Conservation (phyloP, 2,329 filamentous ascomycete genomes). For the Trichoderma cornu-damae region DNA sequence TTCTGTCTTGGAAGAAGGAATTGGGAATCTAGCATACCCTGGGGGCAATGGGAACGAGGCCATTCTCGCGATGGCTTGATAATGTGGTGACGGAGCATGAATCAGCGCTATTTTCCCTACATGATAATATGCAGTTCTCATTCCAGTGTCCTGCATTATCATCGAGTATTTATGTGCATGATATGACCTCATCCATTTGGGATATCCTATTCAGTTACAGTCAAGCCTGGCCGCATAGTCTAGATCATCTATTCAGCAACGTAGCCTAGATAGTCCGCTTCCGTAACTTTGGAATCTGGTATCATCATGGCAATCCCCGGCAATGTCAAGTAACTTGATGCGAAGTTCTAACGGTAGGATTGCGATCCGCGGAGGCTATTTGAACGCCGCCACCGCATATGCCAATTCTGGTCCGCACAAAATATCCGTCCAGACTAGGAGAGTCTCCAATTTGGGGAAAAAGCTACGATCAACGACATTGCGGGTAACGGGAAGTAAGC, state of each 20-base stretch:
- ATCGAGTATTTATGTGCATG: background rate
- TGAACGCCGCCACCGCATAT: constrained; percentile 15
- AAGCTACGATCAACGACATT: constrained; percentile 6
- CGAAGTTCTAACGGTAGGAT: background rate
- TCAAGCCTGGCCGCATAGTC: constrained; percentile 5
- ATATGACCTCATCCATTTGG: background rate
- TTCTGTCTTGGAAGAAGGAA: too few species aligned
- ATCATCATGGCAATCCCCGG: background rate
- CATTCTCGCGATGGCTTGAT: background rate
- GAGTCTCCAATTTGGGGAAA: constrained; percentile 9
- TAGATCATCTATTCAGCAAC: constrained; percentile 9
- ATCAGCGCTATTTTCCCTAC: constrained; percentile 1
- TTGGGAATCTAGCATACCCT: background rate
- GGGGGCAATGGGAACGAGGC: background rate
- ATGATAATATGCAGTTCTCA: background rate
- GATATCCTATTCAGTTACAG: background rate
- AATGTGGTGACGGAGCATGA: background rate
- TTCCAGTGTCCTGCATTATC: background rate
- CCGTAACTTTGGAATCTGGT: constrained; percentile 14
- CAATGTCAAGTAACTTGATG: background rate
- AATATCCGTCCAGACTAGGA: constrained; percentile 15
- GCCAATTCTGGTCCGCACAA: background rate
- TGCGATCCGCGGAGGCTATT: constrained; percentile 12
- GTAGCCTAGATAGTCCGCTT: constrained; percentile 13
- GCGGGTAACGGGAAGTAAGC: constrained; percentile 1